phyloP scores from a whole-genome alignment of 495 filamentous ascomycete genomes.

The Penicillium goetzii region DNA sequence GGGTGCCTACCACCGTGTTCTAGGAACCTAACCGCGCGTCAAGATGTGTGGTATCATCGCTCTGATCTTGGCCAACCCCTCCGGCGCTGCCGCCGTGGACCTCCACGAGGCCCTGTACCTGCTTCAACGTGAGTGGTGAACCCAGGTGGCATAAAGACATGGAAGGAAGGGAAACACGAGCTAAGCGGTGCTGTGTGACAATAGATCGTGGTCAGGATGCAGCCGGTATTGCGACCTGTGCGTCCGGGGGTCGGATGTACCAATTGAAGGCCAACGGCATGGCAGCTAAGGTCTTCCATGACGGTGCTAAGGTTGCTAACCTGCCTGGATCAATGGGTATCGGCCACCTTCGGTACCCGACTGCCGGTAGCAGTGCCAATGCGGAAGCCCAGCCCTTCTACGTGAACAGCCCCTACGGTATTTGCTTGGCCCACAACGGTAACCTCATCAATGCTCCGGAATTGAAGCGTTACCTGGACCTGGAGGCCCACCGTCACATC shows the following conservation, averaged over 20 bases:
- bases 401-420: slow-evolving; percentile 88
- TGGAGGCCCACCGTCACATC: slow-evolving; percentile 90
- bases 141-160: neutral
- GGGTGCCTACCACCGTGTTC: neutral
- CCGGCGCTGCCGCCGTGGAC: slow-evolving; percentile 70
- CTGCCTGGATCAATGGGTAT: slow-evolving; percentile 91
- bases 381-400: slow-evolving; percentile 76
- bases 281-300: slow-evolving; percentile 83
- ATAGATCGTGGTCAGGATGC: slow-evolving; percentile 83
- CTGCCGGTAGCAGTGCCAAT: slow-evolving; percentile 78
- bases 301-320: slow-evolving; percentile 73
- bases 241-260: slow-evolving; percentile 76
- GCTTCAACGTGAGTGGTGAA: slow-evolving; percentile 63
- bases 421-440: slow-evolving; percentile 75
- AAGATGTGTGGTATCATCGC: slow-evolving; percentile 88
- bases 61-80: slow-evolving; percentile 72
- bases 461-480: slow-evolving; percentile 77
- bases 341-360: slow-evolving; percentile 88
- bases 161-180: slow-evolving; percentile 6
- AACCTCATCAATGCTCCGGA: slow-evolving; percentile 93
- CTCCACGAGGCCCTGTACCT: slow-evolving; percentile 90
- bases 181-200: slow-evolving; percentile 25
- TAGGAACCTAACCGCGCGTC: slow-evolving; percentile 26
- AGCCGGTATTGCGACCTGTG: slow-evolving; percentile 81
- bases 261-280: slow-evolving; percentile 94